phyloP scores from a whole-genome alignment of 2,329 filamentous ascomycete genomes.

The Hortaea werneckii region DNA sequence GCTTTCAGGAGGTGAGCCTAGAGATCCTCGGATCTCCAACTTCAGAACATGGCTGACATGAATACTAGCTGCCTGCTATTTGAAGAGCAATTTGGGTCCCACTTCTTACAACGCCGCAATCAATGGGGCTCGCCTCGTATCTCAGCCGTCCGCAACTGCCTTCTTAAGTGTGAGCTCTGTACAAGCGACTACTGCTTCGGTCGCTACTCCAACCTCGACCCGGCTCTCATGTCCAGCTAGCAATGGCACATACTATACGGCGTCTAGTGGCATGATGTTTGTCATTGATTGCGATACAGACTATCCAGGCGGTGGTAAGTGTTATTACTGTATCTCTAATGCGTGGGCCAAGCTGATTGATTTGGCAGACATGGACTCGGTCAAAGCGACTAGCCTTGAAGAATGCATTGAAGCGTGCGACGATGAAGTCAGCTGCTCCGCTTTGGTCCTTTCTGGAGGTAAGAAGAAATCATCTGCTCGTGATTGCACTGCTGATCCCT shows the following conservation, averaged over 20 bases:
- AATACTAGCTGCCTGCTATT: background rate
- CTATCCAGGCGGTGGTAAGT: slow-evolving; percentile 13
- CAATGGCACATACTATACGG: slow-evolving; percentile 14
- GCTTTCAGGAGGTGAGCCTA: background rate
- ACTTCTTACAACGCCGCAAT: slow-evolving; percentile 6
- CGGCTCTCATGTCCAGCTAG: slow-evolving; percentile 12
- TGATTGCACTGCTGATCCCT: background rate
- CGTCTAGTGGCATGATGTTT: slow-evolving; percentile 13
- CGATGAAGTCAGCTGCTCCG: slow-evolving; percentile 11
- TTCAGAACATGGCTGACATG: background rate
- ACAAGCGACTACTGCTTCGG: background rate
- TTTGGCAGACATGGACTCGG: slow-evolving; percentile 11
- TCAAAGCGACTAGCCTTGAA: slow-evolving; percentile 9
- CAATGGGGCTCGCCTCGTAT: slow-evolving; percentile 15
- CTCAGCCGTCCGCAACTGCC: background rate
- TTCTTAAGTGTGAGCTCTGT: background rate
- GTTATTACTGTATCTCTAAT: too few species aligned
- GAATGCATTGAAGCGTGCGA: slow-evolving; percentile 18
- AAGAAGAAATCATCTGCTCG: background rate
- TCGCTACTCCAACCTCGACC: background rate
- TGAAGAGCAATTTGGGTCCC: background rate
- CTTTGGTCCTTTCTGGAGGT: slow-evolving; percentile 14
- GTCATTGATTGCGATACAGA: slow-evolving; percentile 22
- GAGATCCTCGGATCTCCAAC: too few species aligned
- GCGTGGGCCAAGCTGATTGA: too few species aligned